phyloP scores from a whole-genome alignment of 1,139 yeast genomes.

The Yamadazyma friedrichii region DNA sequence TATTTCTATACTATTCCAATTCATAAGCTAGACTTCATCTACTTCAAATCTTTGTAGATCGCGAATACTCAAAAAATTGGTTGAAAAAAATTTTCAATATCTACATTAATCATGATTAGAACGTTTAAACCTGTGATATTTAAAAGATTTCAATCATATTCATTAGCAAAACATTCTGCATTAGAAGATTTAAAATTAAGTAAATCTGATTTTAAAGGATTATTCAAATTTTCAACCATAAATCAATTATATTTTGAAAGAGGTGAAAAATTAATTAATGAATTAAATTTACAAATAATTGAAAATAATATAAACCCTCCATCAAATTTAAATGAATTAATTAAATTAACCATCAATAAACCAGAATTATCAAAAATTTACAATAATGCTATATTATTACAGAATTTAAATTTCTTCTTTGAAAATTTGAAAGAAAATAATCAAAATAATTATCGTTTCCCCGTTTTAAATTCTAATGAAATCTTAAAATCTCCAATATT shows the following conservation, averaged over 20 bases:
- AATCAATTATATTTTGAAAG: constrained; percentile 61
- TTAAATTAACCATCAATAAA: constrained; percentile 43
- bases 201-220: constrained; percentile 49
- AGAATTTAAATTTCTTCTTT: constrained; percentile 59
- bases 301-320: constrained; percentile 26
- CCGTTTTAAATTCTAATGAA: constrained; percentile 24
- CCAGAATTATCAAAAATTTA: constrained; percentile 50
- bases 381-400: constrained; percentile 57
- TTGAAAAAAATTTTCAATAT: constrained; percentile 3
- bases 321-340: constrained; percentile 33
- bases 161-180: constrained; percentile 29
- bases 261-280: constrained; percentile 45
- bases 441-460: constrained; percentile 12
- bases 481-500: constrained; percentile 20
- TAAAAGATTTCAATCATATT: constrained; percentile 13
- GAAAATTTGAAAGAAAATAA: constrained; percentile 45
- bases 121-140: neutral
- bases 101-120: constrained; percentile 4
- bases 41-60: neutral
- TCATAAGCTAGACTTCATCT: no score
- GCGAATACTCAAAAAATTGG: no score
- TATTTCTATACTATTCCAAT: no score
- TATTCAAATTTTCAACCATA: constrained; percentile 51
- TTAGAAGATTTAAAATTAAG: constrained; percentile 32
- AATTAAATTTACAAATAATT: constrained; percentile 42